These are phyloP conservation scores for Cryphonectria parasitica DNA, from an alignment of 2,329 filamentous ascomycete species.

Conservation along the genomic window DNA sequence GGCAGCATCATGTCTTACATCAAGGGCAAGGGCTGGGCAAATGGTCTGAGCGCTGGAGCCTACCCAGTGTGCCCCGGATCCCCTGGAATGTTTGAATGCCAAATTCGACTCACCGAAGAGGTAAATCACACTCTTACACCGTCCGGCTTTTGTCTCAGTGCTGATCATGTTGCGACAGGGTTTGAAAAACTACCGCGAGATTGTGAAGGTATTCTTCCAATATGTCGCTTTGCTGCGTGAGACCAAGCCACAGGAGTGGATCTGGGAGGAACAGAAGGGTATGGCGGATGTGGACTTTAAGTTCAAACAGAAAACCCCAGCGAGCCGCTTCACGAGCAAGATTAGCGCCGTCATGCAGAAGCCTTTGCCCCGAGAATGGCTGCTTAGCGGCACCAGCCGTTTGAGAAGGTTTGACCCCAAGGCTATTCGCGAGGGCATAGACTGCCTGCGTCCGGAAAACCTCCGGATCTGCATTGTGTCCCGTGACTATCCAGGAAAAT, in stretches of 20 bases:
- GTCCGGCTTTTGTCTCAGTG: constrained; percentile 28
- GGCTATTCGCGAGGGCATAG: constrained; percentile 74
- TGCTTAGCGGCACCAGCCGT: constrained; percentile 78
- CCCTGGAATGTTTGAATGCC: constrained; percentile 77
- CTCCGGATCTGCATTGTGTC: constrained; percentile 84
- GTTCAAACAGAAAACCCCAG: constrained; percentile 90
- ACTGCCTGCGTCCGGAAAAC: constrained; percentile 81
- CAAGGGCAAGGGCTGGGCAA: constrained; percentile 89
- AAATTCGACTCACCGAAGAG: constrained; percentile 81
- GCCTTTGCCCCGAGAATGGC: constrained; percentile 81
- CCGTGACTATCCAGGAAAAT: constrained; percentile 79
- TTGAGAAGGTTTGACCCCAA: constrained; percentile 79
- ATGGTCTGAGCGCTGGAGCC: constrained; percentile 76
- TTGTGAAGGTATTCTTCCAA: constrained; percentile 84
- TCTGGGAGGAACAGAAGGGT: constrained; percentile 88
- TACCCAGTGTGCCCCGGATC: constrained; percentile 76
- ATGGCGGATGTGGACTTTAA: constrained; percentile 93
- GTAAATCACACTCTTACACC: constrained; percentile 44
- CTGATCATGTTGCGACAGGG: constrained; percentile 48
- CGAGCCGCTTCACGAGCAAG: constrained; percentile 85
- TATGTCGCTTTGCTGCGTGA: constrained; percentile 88
- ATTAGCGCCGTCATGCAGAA: constrained; percentile 91
- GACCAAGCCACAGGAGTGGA: constrained; percentile 83
- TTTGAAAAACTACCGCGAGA: constrained; percentile 78
- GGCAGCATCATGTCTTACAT: constrained; percentile 90